These are phyloP conservation scores for Phytophthora colocasiae DNA, from an alignment of 352 stramenopile species.

Conservation along the genomic window DNA sequence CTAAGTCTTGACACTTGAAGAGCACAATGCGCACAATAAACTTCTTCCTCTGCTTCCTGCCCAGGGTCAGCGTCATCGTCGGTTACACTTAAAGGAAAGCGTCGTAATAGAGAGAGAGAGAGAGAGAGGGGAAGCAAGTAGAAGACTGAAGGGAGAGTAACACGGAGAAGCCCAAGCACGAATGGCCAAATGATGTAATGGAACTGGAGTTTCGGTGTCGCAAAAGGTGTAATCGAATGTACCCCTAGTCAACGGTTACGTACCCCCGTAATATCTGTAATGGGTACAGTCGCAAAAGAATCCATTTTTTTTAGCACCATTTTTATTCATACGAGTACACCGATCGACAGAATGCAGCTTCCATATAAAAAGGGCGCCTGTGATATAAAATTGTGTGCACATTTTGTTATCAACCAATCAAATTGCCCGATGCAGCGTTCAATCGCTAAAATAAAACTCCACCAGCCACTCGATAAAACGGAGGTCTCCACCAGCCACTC, in stretches of 20 bases:
- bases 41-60: slow-evolving; percentile 34
- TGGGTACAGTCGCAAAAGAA: slow-evolving; percentile 8
- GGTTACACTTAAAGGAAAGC: slow-evolving; percentile 6
- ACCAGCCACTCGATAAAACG: no score
- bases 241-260: slow-evolving; percentile 9
- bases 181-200: slow-evolving; percentile 25
- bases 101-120: neutral
- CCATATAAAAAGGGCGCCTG: no score
- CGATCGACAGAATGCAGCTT: no score
- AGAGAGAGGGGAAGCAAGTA: neutral
- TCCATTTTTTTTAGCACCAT: no score
- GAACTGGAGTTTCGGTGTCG: slow-evolving; percentile 30
- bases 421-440: no score
- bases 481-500: no score
- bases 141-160: neutral
- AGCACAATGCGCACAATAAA: slow-evolving; percentile 65
- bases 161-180: slow-evolving; percentile 3
- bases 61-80: slow-evolving; percentile 13
- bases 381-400: no score
- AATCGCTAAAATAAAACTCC: no score
- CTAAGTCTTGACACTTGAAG: slow-evolving; percentile 69
- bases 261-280: neutral
- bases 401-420: no score
- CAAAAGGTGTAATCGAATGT: slow-evolving; percentile 18
- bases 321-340: no score